These are phyloP conservation scores for Phytophthora nicotianae DNA, from an alignment of 352 stramenopile genomes.

Conservation along the genomic window DNA sequence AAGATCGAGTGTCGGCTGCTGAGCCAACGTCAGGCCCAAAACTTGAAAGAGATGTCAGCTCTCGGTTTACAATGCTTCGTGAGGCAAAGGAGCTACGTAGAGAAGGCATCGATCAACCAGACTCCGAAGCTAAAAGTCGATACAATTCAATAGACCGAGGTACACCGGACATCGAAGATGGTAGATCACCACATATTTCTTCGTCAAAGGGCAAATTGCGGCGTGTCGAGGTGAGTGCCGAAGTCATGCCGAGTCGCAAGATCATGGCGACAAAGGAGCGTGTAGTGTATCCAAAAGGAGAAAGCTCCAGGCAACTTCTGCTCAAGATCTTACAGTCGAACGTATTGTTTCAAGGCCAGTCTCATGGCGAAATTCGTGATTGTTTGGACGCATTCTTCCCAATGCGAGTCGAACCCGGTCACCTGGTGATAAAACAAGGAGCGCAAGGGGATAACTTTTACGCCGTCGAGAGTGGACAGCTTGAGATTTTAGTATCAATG, in stretches of 20 bases:
- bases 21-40: slow-evolving; percentile 2
- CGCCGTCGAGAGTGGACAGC: slow-evolving; percentile 59
- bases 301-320: slow-evolving; percentile 57
- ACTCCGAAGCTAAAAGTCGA: slow-evolving; percentile 11
- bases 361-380: slow-evolving; percentile 56
- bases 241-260: slow-evolving; percentile 76
- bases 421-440: slow-evolving; percentile 70
- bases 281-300: slow-evolving; percentile 67
- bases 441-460: slow-evolving; percentile 85
- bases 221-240: slow-evolving; percentile 76
- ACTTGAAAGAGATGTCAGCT: slow-evolving; percentile 19
- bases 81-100: slow-evolving; percentile 21
- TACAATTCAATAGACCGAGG: slow-evolving; percentile 12
- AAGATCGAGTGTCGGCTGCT: slow-evolving; percentile 14
- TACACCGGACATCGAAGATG: slow-evolving; percentile 7
- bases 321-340: slow-evolving; percentile 75
- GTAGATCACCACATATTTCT: background rate
- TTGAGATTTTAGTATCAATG: slow-evolving; percentile 74
- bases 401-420: slow-evolving; percentile 45
- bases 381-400: slow-evolving; percentile 82
- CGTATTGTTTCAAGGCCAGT: slow-evolving; percentile 72
- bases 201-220: slow-evolving; percentile 36
- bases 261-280: slow-evolving; percentile 61
- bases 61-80: slow-evolving; percentile 21
- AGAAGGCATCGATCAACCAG: slow-evolving; percentile 6